These are phyloP conservation scores for Penicillium sp. DNA, from an alignment of 2,329 filamentous ascomycete species.

Conservation along the genomic window DNA sequence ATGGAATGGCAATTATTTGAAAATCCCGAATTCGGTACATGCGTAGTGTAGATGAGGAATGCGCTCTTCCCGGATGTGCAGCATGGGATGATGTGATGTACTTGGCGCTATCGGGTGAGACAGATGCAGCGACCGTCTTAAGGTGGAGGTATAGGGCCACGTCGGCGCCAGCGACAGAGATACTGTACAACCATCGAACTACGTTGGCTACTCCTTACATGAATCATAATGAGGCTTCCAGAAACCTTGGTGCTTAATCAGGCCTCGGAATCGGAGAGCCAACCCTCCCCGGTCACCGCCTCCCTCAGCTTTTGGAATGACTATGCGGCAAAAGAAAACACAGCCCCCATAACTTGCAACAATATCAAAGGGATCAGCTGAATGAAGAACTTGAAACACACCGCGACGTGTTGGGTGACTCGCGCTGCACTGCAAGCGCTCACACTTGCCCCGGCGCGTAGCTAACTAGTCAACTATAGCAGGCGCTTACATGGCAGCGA, in stretches of 20 bases:
- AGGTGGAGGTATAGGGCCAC: not conserved
- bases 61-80: not conserved
- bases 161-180: not conserved
- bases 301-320: no score
- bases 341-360: not conserved
- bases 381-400: slow-evolving; percentile 10
- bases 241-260: not conserved
- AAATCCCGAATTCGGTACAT: not conserved
- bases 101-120: not conserved
- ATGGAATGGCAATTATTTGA: slow-evolving; percentile 29
- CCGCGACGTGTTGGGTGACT: not conserved
- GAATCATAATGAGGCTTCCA: not conserved
- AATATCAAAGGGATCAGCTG: not conserved
- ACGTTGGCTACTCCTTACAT: not conserved
- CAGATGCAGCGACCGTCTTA: not conserved
- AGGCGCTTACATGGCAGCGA: slow-evolving; percentile 9
- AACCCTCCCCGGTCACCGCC: no score
- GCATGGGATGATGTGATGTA: not conserved
- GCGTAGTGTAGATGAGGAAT: not conserved
- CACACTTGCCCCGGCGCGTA: slow-evolving; percentile 18
- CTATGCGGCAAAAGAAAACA: no score
- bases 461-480: slow-evolving; percentile 5
- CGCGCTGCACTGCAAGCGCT: slow-evolving; percentile 17
- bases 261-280: not conserved
- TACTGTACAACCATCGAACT: not conserved